Percentiles rank a stretch among this genome's conserved stretches.
Conservation (phyloP, 1,284 basidiomycete genomes). For the Leccinum insolens region DNA sequence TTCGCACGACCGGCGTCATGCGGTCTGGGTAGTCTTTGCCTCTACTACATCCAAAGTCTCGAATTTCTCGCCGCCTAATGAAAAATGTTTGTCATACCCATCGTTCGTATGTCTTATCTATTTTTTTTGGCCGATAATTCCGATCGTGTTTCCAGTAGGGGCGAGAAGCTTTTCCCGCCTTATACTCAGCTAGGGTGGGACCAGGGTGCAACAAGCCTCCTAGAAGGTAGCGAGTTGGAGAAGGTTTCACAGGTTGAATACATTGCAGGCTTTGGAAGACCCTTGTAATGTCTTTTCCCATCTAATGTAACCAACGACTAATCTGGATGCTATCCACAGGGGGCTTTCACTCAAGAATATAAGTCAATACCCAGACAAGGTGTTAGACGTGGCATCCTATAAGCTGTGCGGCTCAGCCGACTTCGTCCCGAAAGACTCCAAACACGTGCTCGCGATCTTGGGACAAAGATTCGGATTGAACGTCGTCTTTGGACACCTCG, state of each 20-base stretch:
- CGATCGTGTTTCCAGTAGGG: not conserved
- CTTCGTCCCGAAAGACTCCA: not conserved
- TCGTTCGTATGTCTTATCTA: not conserved
- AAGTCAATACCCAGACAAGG: not conserved
- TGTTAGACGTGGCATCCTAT: not conserved
- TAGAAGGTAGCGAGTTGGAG: not conserved
- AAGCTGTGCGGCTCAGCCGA: not conserved
- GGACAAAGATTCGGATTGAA: constrained; percentile 6
- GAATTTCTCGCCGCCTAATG: constrained; percentile 10
- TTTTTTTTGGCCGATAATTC: constrained; percentile 9
- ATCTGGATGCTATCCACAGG: not conserved
- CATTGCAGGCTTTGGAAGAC: constrained; percentile 4
- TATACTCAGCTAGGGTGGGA: constrained; percentile 16
- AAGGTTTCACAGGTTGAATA: not conserved
- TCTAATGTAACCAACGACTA: not conserved
- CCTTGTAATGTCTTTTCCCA: not conserved
- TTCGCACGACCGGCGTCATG: not conserved
- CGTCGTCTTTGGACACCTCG: not conserved
- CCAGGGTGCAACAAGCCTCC: constrained; percentile 2
- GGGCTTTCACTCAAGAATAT: not conserved
- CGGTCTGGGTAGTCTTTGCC: constrained; percentile 18
- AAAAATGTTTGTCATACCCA: not conserved
- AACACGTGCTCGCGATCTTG: not conserved
- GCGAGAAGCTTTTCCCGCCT: constrained; percentile 10
- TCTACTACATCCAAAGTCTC: constrained; percentile 17